Percentiles rank a stretch among this genome's conserved stretches.
Conservation (phyloP, 1,139 yeast genomes). For the Pneumocystis oryctolagi region DNA sequence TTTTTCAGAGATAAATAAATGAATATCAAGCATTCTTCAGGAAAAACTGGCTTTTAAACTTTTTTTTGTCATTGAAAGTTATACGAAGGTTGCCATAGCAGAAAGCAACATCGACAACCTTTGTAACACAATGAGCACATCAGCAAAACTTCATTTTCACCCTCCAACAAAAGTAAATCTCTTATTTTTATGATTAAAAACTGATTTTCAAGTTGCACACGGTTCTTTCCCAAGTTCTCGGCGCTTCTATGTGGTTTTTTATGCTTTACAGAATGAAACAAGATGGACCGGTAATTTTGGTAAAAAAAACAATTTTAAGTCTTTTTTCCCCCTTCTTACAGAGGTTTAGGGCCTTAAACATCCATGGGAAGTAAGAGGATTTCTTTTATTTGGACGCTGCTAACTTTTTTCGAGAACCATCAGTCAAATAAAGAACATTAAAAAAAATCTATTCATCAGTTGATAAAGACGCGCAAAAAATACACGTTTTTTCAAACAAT, state of each 20-base stretch:
- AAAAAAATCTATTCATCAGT: background rate
- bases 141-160: background rate
- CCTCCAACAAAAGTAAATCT: background rate
- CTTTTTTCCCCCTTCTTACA: background rate
- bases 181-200: background rate
- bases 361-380: background rate
- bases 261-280: constrained; percentile 54
- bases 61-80: background rate
- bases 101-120: background rate
- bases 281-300: constrained; percentile 28
- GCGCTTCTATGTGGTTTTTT: constrained; percentile 84
- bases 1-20: constrained; percentile 81
- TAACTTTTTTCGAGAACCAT: background rate
- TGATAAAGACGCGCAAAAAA: background rate
- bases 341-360: background rate
- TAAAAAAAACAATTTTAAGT: background rate
- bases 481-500: background rate
- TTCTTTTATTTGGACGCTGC: background rate
- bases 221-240: constrained; percentile 28
- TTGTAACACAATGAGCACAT: background rate
- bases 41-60: background rate
- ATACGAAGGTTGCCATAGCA: background rate
- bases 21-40: constrained; percentile 65
- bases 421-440: background rate
- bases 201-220: background rate